Evolutionary conservation across 75 land plant genomes (phyloP), one percentile per base, ranked within the genome.

Genomic region (Cryptomeria japonica): DNA sequence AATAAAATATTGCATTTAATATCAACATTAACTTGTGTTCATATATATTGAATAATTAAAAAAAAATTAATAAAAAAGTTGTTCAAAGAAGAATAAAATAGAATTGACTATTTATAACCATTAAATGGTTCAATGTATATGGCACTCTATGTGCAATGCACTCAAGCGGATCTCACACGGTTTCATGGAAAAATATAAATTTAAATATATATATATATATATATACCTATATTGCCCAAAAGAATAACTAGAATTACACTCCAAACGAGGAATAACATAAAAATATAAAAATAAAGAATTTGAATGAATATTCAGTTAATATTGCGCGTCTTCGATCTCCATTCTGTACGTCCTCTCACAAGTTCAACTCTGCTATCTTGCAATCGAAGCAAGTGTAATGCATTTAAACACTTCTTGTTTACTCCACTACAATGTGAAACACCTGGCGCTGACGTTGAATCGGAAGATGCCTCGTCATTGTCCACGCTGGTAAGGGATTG

Each of bases 401-500:
- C 22, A 8, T 38, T 6, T 25, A 64, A 0, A 79, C 44, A 41
- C 11, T 79, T 82, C 77, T 64, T 2, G 11, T 80, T 1, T 2
- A 31, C 49, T 28, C 56, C 90, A 78, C 88, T 89, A 93, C 88
- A 92, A 75, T 75, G 36, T 93, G 2, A 93, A 53, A 8, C 38
- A 19, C 0, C 70, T 94, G 84, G 78, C 37, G 38, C 86, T 87
- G 55, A 70, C 41, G 10, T 51, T 14, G 86, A 36, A 64, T 72
- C 19, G 2, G 83, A 88, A 36, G 46, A 84, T 4, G 79, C 88
- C 0, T 87, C 85, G 14, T 86, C 87, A 18, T 37, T 89, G 15
- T 92, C 91, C 25, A 95, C 92, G 22, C 95, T 89, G 36, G 95
- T 94, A 16, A 96, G 91, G 13, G 99, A 96, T 88, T 96, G 93